Base-by-base conservation (phyloP, 2,329 filamentous ascomycete species). In the Passalora sequoiae region DNA sequence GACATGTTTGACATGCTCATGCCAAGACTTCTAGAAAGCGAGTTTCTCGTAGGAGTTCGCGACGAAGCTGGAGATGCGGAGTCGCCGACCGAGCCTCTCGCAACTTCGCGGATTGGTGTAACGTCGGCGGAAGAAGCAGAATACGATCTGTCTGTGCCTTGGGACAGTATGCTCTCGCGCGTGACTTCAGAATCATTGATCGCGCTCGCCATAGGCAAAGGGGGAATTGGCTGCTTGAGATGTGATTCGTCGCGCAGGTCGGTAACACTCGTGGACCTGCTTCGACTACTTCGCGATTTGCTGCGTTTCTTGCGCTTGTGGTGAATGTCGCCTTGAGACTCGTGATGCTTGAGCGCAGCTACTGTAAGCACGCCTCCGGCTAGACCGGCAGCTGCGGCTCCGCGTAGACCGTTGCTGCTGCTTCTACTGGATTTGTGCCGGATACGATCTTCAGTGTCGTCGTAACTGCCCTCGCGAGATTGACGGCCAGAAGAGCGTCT, bases 161-260 rank as follows among this genome's bases (percentile, higher is more conserved):
- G 85, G 4, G 89, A 92, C 13, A 92, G 68, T 41, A 97, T 86
- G 0, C 91, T 96, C 12, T 84, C 84, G 55, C 91, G 77, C 0
- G 91, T 97, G 43, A 96, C 67, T 39, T 96, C 89, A 0, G 91
- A 94, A 30, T 85, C 80, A 53, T 86, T 84, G 44, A 94, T 78
- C 43, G 88, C 86, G 65, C 89, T 95, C 65, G 85, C 83, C 50
- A 95, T 75, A 2, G 91, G 91, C 83, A 96, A 88, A 4, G 86
- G 86, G 5, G 89, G 84, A 10, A 86, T 77, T 1, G 54, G 43
- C 28, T 52, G 47, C 32, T 57, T 56, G 37, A 49, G 46, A 30
- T 72, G 72, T 13, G 69, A 61, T 27, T 76, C 69, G 41, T 78
- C 76, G 2, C 70, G 54, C 32, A 66, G 78, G 46, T 80, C 77